phyloP scores from a whole-genome alignment of 2,329 filamentous ascomycete species.

The Cladobotryum protrusum region DNA sequence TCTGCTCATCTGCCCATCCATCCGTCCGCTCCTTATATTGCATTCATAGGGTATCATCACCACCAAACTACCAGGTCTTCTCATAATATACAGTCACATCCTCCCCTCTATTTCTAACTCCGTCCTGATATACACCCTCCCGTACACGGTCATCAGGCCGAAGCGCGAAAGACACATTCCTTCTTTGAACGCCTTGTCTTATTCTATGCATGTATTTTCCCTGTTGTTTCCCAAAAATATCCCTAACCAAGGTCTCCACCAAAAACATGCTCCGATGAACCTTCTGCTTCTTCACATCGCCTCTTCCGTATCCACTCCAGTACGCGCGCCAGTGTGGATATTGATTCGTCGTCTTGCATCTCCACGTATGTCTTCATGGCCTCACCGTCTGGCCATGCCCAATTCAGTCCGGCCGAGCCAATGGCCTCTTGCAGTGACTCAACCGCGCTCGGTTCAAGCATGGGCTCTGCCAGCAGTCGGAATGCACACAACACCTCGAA shows the following conservation, averaged over 20 bases:
- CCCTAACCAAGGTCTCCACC: background rate
- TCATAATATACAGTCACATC: background rate
- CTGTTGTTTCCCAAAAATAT: too few species aligned
- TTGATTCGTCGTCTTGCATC: constrained; percentile 19
- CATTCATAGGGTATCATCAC: constrained; percentile 4
- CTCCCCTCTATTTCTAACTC: too few species aligned
- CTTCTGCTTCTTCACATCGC: background rate
- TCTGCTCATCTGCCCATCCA: background rate
- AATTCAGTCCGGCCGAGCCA: constrained; percentile 20
- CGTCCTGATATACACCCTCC: too few species aligned
- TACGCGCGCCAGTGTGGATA: constrained; percentile 20
- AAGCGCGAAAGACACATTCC: too few species aligned
- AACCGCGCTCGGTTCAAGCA: constrained; percentile 29
- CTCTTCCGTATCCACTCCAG: constrained; percentile 17
- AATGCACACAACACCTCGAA: constrained; percentile 40
- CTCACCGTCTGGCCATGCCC: constrained; percentile 34
- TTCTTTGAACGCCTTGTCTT: constrained; percentile 1
- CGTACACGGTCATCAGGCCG: too few species aligned
- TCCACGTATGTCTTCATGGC: constrained; percentile 30
- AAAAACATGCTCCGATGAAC: background rate
- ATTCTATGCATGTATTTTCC: background rate
- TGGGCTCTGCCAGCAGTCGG: constrained; percentile 40
- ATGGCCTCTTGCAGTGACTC: constrained; percentile 24
- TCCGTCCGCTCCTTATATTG: background rate
- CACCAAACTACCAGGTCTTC: background rate